Conservation (phyloP, 129 eudicot species). For the Flaveria sonorensis region DNA sequence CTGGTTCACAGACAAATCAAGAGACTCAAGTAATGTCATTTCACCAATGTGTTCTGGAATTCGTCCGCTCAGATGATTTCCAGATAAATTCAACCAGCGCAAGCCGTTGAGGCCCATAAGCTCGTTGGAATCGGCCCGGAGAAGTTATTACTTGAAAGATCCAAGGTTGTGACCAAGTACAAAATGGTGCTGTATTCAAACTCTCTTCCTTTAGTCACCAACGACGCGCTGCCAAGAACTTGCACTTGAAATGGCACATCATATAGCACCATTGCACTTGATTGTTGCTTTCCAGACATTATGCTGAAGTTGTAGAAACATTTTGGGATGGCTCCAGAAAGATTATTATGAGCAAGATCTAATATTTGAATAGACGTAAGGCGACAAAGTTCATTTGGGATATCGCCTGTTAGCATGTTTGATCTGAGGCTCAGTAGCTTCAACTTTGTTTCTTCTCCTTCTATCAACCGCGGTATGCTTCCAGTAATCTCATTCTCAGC, state of each 20-base stretch:
- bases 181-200: constrained; percentile 23
- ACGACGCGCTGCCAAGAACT: constrained; percentile 25
- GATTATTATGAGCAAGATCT: constrained; percentile 44
- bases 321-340: constrained; percentile 43
- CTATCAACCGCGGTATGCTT: constrained; percentile 27
- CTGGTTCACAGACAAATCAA: constrained; percentile 34
- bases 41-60: constrained; percentile 36
- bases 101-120: constrained; percentile 15
- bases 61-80: constrained; percentile 29
- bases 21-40: constrained; percentile 26
- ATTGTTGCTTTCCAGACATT: constrained; percentile 15
- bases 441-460: constrained; percentile 19
- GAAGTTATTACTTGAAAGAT: constrained; percentile 43
- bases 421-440: constrained; percentile 40
- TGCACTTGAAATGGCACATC: constrained; percentile 21
- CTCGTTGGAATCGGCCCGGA: constrained; percentile 21
- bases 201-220: constrained; percentile 44
- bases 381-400: constrained; percentile 41
- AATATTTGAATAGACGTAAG: constrained; percentile 42
- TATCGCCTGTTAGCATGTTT: constrained; percentile 32
- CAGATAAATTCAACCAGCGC: constrained; percentile 24
- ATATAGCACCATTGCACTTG: constrained; percentile 16
- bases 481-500: constrained; percentile 39
- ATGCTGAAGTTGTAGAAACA: constrained; percentile 41
- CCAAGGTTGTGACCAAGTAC: constrained; percentile 33